A percentile compares a stretch with the other conserved stretches of the same genome.
Evolutionary conservation across 1,284 basidiomycete genomes (phyloP).

Genomic region (Fistulina hepatica): DNA sequence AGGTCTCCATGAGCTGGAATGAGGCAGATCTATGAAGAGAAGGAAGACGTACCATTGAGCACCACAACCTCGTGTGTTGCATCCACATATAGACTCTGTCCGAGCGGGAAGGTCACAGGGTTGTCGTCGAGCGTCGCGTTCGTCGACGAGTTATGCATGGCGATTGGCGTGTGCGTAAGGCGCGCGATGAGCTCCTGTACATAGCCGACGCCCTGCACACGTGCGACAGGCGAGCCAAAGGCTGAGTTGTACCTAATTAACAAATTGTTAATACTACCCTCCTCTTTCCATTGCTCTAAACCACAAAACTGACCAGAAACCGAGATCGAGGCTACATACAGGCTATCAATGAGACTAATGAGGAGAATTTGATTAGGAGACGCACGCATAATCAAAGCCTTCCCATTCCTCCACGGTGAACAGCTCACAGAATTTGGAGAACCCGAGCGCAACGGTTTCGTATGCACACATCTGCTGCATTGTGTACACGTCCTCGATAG

Average conservation of each 20-base stretch:
- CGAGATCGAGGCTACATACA: constrained; percentile 33
- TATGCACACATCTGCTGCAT: constrained; percentile 79
- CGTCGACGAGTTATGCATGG: constrained; percentile 60
- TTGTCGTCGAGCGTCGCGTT: constrained; percentile 71
- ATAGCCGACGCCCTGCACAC: constrained; percentile 78
- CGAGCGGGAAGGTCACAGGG: constrained; percentile 66
- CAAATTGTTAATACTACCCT: background rate
- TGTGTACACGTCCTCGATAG: constrained; percentile 59
- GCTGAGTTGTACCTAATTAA: constrained; percentile 58
- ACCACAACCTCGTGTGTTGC: constrained; percentile 82
- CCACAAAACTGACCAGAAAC: constrained; percentile 33
- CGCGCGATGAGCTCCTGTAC: constrained; percentile 74
- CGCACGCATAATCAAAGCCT: constrained; percentile 76
- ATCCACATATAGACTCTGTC: constrained; percentile 75
- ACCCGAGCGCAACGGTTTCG: constrained; percentile 87
- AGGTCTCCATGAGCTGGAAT: background rate
- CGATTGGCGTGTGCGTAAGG: constrained; percentile 65
- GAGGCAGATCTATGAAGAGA: background rate
- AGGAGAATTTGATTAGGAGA: constrained; percentile 10
- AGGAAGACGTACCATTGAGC: constrained; percentile 47
- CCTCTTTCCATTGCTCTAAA: background rate
- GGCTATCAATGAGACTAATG: background rate
- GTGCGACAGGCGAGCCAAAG: constrained; percentile 68
- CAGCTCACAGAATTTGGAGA: constrained; percentile 80
- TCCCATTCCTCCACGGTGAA: constrained; percentile 88